A percentile compares a stretch with the other conserved stretches of the same genome.
phyloP scores from a whole-genome alignment of 2,329 filamentous ascomycete genomes.

The Penicillium sp. region DNA sequence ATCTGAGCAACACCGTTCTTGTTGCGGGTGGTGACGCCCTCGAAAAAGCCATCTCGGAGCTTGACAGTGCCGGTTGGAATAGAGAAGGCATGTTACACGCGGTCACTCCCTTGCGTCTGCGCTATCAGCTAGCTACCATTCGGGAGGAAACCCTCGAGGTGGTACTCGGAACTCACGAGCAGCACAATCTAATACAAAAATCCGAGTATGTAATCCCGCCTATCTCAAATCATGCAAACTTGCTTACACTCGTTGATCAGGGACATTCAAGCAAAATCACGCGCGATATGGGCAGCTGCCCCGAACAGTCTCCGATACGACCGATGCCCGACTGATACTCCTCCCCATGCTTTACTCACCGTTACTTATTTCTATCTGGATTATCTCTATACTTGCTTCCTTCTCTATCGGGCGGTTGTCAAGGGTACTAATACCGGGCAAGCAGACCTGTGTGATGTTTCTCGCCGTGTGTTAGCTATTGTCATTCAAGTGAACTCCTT shows the following conservation, averaged over 20 bases:
- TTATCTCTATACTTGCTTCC: conserved; percentile 38
- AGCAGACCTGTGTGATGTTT: conserved; percentile 34
- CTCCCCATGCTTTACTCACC: conserved; percentile 19
- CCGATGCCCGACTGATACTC: conserved; percentile 10
- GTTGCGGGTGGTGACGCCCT: conserved; percentile 28
- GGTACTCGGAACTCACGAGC: conserved; percentile 28
- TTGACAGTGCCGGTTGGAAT: conserved; percentile 33
- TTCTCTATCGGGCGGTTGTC: conserved; percentile 35
- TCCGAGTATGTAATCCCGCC: conserved; percentile 22
- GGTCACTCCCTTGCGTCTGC: conserved; percentile 26
- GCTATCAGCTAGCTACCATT: conserved; percentile 29
- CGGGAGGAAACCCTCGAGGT: conserved; percentile 36
- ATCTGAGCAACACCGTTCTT: conserved; percentile 32
- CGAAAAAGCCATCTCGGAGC: conserved; percentile 25
- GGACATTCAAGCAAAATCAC: conserved; percentile 28
- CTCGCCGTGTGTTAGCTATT: conserved; percentile 32
- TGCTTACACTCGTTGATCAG: conserved; percentile 8
- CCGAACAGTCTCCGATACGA: conserved; percentile 32
- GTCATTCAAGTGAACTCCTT: conserved; percentile 30
- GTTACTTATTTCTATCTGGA: conserved; percentile 35
- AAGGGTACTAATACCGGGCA: conserved; percentile 35
- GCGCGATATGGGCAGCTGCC: conserved; percentile 25
- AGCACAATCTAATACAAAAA: conserved; percentile 26
- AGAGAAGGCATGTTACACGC: conserved; percentile 17
- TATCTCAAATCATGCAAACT: neutral